Conservation (phyloP, 2,329 filamentous ascomycete genomes). For the Bimuria novae-zelandiae region DNA sequence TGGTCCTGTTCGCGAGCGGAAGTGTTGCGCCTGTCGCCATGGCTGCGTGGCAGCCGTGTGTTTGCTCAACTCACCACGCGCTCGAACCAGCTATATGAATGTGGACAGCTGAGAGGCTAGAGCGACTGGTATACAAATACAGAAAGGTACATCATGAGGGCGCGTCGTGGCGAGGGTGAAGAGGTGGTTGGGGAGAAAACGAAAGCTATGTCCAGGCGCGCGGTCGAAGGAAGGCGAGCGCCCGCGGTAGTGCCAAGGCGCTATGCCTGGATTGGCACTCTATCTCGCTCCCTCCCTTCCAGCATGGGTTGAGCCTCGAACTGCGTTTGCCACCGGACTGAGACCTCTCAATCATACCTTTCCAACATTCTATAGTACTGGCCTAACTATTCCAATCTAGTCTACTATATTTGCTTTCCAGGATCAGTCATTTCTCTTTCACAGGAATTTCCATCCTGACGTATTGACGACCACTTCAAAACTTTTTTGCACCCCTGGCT, state of each 20-base stretch:
- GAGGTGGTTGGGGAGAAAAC: conserved; percentile 29
- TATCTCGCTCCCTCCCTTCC: not conserved
- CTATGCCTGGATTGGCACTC: conserved; percentile 6
- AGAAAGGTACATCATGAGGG: conserved; percentile 27
- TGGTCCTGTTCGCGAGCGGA: conserved; percentile 39
- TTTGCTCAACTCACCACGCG: conserved; percentile 23
- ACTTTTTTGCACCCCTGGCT: too few relatives aligned
- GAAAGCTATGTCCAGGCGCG: conserved; percentile 7
- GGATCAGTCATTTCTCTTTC: not conserved
- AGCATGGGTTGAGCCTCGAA: not conserved
- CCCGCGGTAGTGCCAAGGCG: conserved; percentile 9
- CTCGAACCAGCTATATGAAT: conserved; percentile 24
- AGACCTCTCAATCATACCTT: not conserved
- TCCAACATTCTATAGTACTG: too few relatives aligned
- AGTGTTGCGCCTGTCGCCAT: conserved; percentile 39
- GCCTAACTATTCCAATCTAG: too few relatives aligned
- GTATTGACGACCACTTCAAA: too few relatives aligned
- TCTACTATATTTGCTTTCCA: not conserved
- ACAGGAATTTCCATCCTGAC: not conserved
- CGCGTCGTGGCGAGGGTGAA: conserved; percentile 26
- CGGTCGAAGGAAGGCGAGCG: conserved; percentile 1
- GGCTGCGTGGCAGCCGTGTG: conserved; percentile 25
- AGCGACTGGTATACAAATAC: conserved; percentile 33
- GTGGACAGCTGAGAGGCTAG: conserved; percentile 20
- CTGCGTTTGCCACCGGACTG: not conserved